These are phyloP conservation scores for Phytopythium oedochilum DNA, from an alignment of 352 stramenopile genomes.

Conservation along the genomic window DNA sequence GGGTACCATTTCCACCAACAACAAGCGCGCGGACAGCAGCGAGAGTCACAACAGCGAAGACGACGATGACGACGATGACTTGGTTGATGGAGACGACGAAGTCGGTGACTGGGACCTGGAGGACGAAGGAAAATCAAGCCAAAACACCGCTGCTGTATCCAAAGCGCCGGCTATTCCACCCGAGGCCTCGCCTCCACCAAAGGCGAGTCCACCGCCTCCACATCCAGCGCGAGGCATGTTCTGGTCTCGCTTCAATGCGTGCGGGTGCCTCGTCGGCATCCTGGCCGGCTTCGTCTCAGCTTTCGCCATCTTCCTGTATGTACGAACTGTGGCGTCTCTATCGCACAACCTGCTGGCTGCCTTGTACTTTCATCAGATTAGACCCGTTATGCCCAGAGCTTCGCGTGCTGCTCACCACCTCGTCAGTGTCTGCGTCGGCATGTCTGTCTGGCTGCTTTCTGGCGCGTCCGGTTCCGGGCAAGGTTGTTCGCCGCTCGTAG, in stretches of 20 bases:
- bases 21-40: not conserved
- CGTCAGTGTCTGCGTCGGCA: constrained; percentile 23
- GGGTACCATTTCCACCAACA: not conserved
- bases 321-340: not conserved
- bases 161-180: not conserved
- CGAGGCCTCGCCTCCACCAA: not conserved
- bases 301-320: constrained; percentile 40
- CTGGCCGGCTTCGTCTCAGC: constrained; percentile 31
- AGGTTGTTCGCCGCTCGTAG: constrained; percentile 59
- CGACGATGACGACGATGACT: constrained; percentile 32
- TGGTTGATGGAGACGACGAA: constrained; percentile 32
- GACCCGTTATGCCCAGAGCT: constrained; percentile 26
- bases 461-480: constrained; percentile 39
- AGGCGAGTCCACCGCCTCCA: not conserved
- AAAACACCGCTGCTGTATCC: not conserved
- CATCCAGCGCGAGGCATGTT: constrained; percentile 20
- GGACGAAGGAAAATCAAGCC: constrained; percentile 3
- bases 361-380: constrained; percentile 12
- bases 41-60: constrained; percentile 12
- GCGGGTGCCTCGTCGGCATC: constrained; percentile 32
- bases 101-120: constrained; percentile 35
- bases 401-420: constrained; percentile 31
- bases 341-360: not conserved
- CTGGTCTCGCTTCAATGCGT: constrained; percentile 53
- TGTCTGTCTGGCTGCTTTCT: constrained; percentile 29